A percentile compares a stretch with the other conserved stretches of the same genome.
These are phyloP conservation scores for Penicillium mononematosum DNA, from an alignment of 495 filamentous ascomycete genomes.

Conservation along the genomic window DNA sequence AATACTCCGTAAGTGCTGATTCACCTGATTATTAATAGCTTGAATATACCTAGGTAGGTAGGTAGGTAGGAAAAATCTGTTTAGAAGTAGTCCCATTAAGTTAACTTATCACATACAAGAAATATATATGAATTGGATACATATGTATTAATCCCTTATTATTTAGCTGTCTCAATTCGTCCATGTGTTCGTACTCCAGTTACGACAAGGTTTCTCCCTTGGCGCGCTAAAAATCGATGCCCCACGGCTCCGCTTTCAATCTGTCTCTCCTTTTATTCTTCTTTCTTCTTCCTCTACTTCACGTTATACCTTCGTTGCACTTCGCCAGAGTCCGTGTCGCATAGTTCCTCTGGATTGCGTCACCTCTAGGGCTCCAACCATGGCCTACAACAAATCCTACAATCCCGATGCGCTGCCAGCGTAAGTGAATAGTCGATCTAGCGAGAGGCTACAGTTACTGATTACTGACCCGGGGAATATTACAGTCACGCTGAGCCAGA, in stretches of 20 bases:
- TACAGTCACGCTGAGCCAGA: slow-evolving; percentile 91
- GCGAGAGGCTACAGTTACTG: slow-evolving; percentile 10
- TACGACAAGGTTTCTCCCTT: slow-evolving; percentile 4
- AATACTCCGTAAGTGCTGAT: background rate
- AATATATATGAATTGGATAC: background rate
- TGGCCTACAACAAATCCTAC: slow-evolving; percentile 92
- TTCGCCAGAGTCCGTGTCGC: background rate
- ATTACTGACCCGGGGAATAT: slow-evolving; percentile 19
- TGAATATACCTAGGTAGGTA: too few relatives aligned
- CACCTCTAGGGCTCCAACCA: slow-evolving; percentile 40
- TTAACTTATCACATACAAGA: background rate
- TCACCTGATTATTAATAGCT: background rate
- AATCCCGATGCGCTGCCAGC: slow-evolving; percentile 98
- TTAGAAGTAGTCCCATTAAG: background rate
- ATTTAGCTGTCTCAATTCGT: background rate
- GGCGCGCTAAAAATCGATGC: slow-evolving; percentile 20
- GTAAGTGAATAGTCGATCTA: slow-evolving; percentile 53
- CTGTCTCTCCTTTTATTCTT: slow-evolving; percentile 13
- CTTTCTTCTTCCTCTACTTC: background rate
- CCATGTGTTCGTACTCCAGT: background rate
- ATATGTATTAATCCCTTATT: background rate
- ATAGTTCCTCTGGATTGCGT: slow-evolving; percentile 21
- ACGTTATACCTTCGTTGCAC: background rate
- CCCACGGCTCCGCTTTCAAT: slow-evolving; percentile 34
- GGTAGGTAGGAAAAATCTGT: background rate